Evolutionary conservation across 1,284 basidiomycete species (phyloP), one percentile per base, ranked within the genome.

Genomic region (Anthracocystis walkeri): DNA sequence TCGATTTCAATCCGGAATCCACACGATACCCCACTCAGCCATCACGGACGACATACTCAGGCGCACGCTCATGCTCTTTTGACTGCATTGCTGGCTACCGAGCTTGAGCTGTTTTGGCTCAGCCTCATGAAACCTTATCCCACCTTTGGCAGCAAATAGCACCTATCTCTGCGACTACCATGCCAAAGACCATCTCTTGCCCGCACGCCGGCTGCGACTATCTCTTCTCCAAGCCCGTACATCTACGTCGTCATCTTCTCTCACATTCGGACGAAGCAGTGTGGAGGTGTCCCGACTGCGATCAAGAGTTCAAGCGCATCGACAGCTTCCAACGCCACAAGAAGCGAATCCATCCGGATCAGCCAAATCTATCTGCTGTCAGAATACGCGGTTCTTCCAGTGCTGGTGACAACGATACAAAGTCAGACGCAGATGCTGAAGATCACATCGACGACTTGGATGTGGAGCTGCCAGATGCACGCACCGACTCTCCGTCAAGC

Each of bases 291-390:
- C 72, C 72, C 23, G 57, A 67, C 48, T 75, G 72, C 59, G 56
- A 56, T 38, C 66, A 70, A 25, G 60, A 70, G 40, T 75, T 75
- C 64, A 75, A 75, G 23, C 72, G 72, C 33, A 75, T 75, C 53
- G 72, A 75, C 21, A 75, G 72, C 57, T 75, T 75, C n/a, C 72
- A 75, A 38, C 45, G 72, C 1, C 72, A 75, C 72, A 75, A 66
- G 63, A 75, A 71, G 35, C 72, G 71, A 38, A 74, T 74, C 51
- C 71, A 74, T 54, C 65, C 65, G 2, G 56, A 74, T 27, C 45
- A 60, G 54, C 71, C 62, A 25, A 54, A 58, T 12, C 33, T 74
- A 18, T 2, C 20, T 10, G 71, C 71, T 3, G 65, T 74, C 58
- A 65, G 60, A 48, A 74, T 74, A 42, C 44, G 27, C 11, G 27